Evolutionary conservation across 805 yeast species (phyloP).

Genomic region (Lipomyces starkeyi): DNA sequence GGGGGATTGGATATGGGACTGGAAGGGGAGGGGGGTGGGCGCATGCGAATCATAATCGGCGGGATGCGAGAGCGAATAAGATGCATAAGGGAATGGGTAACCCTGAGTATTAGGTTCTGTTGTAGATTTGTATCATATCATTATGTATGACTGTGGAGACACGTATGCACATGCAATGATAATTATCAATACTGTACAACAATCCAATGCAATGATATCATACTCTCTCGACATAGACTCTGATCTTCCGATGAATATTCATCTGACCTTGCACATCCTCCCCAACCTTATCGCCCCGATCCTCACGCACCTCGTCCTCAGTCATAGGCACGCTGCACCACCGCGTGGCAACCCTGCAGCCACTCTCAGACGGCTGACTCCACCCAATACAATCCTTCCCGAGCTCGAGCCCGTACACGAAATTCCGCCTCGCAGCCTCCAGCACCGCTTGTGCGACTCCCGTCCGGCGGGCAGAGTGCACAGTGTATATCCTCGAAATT

Average conservation of each 20-base stretch:
- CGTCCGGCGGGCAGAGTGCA: slow-evolving; percentile 49
- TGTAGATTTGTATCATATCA: background rate
- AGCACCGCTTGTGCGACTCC: slow-evolving; percentile 55
- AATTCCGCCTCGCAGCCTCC: slow-evolving; percentile 47
- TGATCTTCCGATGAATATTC: slow-evolving; percentile 17
- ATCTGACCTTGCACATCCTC: background rate
- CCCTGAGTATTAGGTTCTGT: background rate
- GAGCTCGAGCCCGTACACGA: slow-evolving; percentile 55
- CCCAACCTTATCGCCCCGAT: slow-evolving; percentile 6
- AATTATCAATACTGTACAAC: background rate
- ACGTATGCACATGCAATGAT: background rate
- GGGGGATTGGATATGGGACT: slow-evolving; percentile 3
- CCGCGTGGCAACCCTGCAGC: slow-evolving; percentile 54
- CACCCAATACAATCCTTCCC: slow-evolving; percentile 54
- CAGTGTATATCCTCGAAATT: slow-evolving; percentile 51
- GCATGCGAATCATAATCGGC: slow-evolving; percentile 30
- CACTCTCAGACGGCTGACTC: slow-evolving; percentile 66
- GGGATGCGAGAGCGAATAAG: slow-evolving; percentile 22
- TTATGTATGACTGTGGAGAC: background rate
- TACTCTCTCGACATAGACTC: slow-evolving; percentile 22
- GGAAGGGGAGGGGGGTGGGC: slow-evolving; percentile 17
- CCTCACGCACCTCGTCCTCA: slow-evolving; percentile 16
- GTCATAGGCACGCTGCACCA: slow-evolving; percentile 38
- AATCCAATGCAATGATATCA: background rate
- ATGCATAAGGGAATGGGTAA: slow-evolving; percentile 18